Base-by-base conservation (phyloP, 371 early-diverging fungal species). In the Mucor irregularis region DNA sequence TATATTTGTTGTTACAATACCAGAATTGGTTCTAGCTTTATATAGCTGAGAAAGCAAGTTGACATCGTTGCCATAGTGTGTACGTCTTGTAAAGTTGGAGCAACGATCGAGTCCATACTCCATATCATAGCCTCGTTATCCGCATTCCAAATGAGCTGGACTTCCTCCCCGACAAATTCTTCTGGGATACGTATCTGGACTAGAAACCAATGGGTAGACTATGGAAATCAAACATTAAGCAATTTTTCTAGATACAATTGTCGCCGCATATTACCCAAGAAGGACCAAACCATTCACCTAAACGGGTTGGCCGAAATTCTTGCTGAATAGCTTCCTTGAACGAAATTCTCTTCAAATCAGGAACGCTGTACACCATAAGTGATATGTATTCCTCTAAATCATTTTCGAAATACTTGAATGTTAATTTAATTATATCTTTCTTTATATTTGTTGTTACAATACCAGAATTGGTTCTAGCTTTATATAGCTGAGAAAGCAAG, bases 191-290 rank as follows among this genome's bases (percentile, higher is more conserved):
- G 62, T 10, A 92, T 63, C 38, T 68, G 69, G 21, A 91, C 74
- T 43, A 83, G 86, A 61, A 94, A 93, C 96, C 96, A 95, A 56
- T 92, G 92, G 7, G 95, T 93, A 13, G 90, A 86, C 92, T 91
- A 82, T 6, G 4, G 21, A 30, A 25, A 9, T 35, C 2, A 34
- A 33, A n/a, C 5, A n/a, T n/a, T n/a, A 30, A 21, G 2, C 5
- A 1, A 29, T 24, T 51, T 21, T 11, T 19, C 0, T 7, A 39
- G 2, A 39, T 7, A 39, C 5, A 39, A 16, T 19, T 6, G 16
- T 5, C 5, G 5, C 13, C n/a, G 9, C 8, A 25, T 37, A 2
- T 25, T 74, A 91, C 88, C 93, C 92, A 93, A 49, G 88, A 92
- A 21, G 94, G 95, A 22, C 94, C 94, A 71, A 93, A 91, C 66